Evolutionary conservation across 495 filamentous ascomycete genomes (phyloP).

Genomic region (Hypomontagnella monticulosa): DNA sequence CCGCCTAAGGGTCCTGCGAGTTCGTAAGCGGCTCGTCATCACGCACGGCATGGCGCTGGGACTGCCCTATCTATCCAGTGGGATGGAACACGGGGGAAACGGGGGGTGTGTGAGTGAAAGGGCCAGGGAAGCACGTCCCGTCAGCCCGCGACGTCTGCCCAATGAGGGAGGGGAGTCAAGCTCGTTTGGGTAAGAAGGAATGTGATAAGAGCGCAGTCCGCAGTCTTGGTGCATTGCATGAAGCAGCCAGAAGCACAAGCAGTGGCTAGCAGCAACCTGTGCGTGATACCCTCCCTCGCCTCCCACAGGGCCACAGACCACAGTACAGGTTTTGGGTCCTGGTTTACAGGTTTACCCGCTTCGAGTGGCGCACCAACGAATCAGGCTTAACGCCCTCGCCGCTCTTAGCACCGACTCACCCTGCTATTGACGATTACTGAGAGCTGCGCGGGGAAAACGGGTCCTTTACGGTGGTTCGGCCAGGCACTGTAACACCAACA

Average conservation of each 20-base stretch:
- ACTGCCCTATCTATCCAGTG: conserved; percentile 29
- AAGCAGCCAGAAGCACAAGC: conserved; percentile 20
- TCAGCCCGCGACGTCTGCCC: conserved; percentile 33
- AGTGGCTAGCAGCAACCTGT: conserved; percentile 9
- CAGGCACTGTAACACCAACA: no score
- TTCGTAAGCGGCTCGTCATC: conserved; percentile 42
- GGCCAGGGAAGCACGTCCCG: conserved; percentile 30
- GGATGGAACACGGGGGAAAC: conserved; percentile 24
- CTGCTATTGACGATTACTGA: no score
- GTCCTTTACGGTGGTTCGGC: no score
- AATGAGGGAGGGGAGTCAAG: conserved; percentile 26
- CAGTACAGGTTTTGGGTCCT: conserved; percentile 20
- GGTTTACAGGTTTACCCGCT: conserved; percentile 20
- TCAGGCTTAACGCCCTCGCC: no score
- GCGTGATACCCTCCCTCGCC: conserved; percentile 1
- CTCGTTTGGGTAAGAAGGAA: conserved; percentile 42
- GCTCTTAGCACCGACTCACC: no score
- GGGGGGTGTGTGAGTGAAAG: conserved; percentile 5
- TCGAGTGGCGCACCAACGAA: no score
- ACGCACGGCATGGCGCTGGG: conserved; percentile 27
- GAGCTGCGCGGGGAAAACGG: no score
- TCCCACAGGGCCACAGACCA: no score
- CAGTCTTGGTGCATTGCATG: conserved; percentile 32
- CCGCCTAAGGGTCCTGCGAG: not conserved
- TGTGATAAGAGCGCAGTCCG: conserved; percentile 32